Evolutionary conservation across 108 stramenopile species (phyloP).

Genomic region (Nannochloropsis salina): DNA sequence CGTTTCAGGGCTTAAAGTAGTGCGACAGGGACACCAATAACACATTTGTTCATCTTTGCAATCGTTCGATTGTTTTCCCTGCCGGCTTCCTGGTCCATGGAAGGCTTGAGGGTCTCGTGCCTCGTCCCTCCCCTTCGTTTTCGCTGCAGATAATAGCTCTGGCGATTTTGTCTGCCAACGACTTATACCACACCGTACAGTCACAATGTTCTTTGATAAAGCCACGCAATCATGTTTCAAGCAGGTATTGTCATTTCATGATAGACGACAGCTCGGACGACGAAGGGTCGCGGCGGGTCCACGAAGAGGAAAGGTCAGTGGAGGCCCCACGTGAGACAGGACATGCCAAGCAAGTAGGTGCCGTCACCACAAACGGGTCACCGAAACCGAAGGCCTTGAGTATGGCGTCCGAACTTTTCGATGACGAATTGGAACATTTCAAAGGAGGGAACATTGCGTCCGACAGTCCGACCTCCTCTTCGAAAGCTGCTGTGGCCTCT

Average conservation of each 20-base stretch:
- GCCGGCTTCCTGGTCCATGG: no score
- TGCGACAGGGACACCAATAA: no score
- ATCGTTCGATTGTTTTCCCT: no score
- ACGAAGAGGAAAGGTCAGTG: background rate
- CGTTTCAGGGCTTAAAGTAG: no score
- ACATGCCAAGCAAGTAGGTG: background rate
- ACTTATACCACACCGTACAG: no score
- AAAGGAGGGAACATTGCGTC: background rate
- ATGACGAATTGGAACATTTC: background rate
- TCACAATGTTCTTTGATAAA: no score
- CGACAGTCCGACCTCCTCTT: background rate
- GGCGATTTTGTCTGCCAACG: no score
- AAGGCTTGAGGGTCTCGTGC: no score
- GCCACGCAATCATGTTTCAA: no score
- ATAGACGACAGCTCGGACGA: slow-evolving; percentile 10
- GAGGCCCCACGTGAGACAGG: background rate
- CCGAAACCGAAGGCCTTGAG: background rate
- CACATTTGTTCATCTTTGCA: no score
- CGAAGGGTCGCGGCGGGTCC: background rate
- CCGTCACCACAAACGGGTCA: background rate
- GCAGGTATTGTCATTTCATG: background rate
- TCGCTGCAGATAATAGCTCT: no score
- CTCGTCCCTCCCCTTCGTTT: no score
- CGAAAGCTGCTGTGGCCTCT: background rate
- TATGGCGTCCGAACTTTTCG: background rate